These are phyloP conservation scores for Scytalidium sp. DNA, from an alignment of 2,329 filamentous ascomycete genomes.

Conservation along the genomic window DNA sequence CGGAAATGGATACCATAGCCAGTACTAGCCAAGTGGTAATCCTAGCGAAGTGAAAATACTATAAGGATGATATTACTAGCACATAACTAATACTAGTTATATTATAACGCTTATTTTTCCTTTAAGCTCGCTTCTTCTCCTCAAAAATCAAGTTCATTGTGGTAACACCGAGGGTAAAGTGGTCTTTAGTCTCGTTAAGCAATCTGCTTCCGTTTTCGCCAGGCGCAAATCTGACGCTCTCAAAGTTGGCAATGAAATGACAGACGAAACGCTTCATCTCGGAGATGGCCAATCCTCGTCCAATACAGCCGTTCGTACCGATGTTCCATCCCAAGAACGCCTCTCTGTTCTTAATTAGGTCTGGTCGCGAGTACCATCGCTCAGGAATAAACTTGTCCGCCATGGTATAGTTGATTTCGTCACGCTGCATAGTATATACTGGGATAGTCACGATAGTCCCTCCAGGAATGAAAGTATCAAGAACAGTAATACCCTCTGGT, in stretches of 20 bases:
- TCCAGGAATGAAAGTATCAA: neutral
- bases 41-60: too few relatives aligned
- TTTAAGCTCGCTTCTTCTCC: too few relatives aligned
- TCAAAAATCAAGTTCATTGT: slow-evolving; percentile 14
- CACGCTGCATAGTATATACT: neutral
- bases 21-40: too few relatives aligned
- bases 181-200: slow-evolving; percentile 12
- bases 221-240: slow-evolving; percentile 15
- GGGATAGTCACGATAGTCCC: slow-evolving; percentile 1
- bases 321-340: slow-evolving; percentile 24
- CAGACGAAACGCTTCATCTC: slow-evolving; percentile 14
- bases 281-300: slow-evolving; percentile 16
- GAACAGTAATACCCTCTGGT: slow-evolving; percentile 22
- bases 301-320: slow-evolving; percentile 19
- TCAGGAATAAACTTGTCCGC: slow-evolving; percentile 17
- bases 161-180: slow-evolving; percentile 13
- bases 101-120: too few relatives aligned
- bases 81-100: too few relatives aligned
- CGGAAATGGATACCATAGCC: too few relatives aligned
- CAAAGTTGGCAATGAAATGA: slow-evolving; percentile 12
- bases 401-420: neutral
- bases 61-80: too few relatives aligned
- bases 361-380: slow-evolving; percentile 18
- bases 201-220: slow-evolving; percentile 14
- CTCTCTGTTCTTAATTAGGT: slow-evolving; percentile 17